phyloP scores from a whole-genome alignment of 2,329 filamentous ascomycete species.

The Curvularia sp. region DNA sequence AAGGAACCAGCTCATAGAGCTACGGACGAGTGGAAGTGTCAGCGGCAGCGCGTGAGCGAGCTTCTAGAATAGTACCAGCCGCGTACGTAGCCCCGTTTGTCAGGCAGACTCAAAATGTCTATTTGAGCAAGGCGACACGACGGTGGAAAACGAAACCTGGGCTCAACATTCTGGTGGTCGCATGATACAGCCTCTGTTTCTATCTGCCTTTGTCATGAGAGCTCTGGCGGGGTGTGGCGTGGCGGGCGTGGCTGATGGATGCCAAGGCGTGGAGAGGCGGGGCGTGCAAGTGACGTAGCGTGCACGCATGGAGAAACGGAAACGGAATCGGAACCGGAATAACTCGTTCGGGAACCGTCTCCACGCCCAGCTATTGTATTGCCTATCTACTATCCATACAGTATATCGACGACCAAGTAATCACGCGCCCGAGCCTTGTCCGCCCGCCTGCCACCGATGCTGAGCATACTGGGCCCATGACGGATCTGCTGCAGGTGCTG shows the following conservation, averaged over 20 bases:
- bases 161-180: neutral
- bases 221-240: slow-evolving; percentile 13
- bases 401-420: neutral
- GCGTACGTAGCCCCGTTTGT: slow-evolving; percentile 7
- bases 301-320: neutral
- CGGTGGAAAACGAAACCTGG: neutral
- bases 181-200: neutral
- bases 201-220: slow-evolving; percentile 27
- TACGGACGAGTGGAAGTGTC: slow-evolving; percentile 50
- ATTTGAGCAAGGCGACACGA: neutral
- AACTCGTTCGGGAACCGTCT: neutral
- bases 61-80: slow-evolving; percentile 27
- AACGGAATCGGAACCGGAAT: slow-evolving; percentile 18
- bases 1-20: slow-evolving; percentile 37
- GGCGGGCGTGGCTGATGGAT: slow-evolving; percentile 21
- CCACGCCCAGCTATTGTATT: neutral
- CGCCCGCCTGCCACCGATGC: slow-evolving; percentile 42
- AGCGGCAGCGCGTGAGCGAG: slow-evolving; percentile 34
- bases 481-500: slow-evolving; percentile 82
- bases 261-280: slow-evolving; percentile 31
- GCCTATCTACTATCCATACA: neutral
- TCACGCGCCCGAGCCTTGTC: slow-evolving; percentile 1
- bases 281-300: slow-evolving; percentile 28
- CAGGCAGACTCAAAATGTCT: neutral
- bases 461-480: slow-evolving; percentile 63